Evolutionary conservation across 495 filamentous ascomycete genomes (phyloP).

Genomic region (Mycothermus thermophilus): DNA sequence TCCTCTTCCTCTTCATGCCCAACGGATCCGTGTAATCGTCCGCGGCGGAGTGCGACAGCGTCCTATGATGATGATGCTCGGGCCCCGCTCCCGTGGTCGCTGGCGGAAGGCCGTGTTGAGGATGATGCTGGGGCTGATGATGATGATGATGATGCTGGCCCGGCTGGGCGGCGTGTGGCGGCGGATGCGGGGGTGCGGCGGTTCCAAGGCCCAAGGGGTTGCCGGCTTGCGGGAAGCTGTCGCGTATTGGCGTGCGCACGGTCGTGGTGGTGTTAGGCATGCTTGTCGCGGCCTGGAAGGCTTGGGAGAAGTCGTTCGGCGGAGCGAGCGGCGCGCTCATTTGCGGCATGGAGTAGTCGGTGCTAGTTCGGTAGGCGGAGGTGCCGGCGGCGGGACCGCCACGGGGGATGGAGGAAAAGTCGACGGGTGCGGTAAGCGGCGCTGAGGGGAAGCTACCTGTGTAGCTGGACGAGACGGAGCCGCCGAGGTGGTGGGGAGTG

Average conservation of each 20-base stretch:
- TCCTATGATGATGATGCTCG: too few relatives aligned
- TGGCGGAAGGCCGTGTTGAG: too few relatives aligned
- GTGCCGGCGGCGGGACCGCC: constrained; percentile 8
- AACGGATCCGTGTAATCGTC: constrained; percentile 30
- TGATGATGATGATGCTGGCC: not conserved
- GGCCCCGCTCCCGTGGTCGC: too few relatives aligned
- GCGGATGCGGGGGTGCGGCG: too few relatives aligned
- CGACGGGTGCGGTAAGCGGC: constrained; percentile 38
- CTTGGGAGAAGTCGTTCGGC: constrained; percentile 37
- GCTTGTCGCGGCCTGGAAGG: constrained; percentile 27
- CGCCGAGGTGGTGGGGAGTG: constrained; percentile 26
- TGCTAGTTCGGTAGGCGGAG: constrained; percentile 24
- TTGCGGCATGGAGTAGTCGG: constrained; percentile 41
- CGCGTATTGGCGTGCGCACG: constrained; percentile 34
- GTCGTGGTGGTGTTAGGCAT: constrained; percentile 25
- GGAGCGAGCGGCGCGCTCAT: constrained; percentile 42
- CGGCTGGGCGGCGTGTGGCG: too few relatives aligned
- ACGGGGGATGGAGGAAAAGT: constrained; percentile 38
- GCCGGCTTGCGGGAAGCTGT: constrained; percentile 24
- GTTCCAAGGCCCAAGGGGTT: constrained; percentile 14
- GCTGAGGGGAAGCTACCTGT: constrained; percentile 39
- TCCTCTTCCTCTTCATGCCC: constrained; percentile 38
- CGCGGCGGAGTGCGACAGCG: too few relatives aligned
- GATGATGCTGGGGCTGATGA: too few relatives aligned
- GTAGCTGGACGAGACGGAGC: constrained; percentile 27